Evolutionary conservation across 2,329 filamentous ascomycete genomes (phyloP), one percentile per base, ranked within the genome.

Genomic region (Saccharata proteae): DNA sequence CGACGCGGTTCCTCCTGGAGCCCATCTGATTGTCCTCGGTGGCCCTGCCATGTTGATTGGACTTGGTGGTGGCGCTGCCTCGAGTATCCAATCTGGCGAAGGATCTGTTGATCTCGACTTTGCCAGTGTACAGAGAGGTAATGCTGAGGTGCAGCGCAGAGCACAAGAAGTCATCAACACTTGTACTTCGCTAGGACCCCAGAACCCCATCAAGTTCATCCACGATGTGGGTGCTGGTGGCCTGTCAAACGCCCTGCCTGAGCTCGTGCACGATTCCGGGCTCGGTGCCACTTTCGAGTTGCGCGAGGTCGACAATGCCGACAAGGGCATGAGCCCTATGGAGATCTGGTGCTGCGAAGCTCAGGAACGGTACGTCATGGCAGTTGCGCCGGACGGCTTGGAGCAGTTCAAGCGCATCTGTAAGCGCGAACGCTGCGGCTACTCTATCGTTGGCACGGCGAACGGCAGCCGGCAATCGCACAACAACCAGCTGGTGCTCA

Each of bases 311-410:
- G 85, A 94, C 52, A 93, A 74, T 52, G 81, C 83, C 2, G 90
- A 96, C 56, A 74, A 69, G 41, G 80, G 83, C 50, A 88, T 98
- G 80, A 93, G 83, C 48, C 90, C 90, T 13, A 71, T 98, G 36
- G 83, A 96, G 52, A 93, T 98, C 27, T 96, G 88, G 86, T 94
- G 90, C 57, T 93, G 88, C 46, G 88, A 96, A 55, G 84, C 90
- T 0, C 90, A 98, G 53, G 90, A 98, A 58, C 72, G 90, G 53
- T 98, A 98, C 47, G 90, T 98, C 6, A 64, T 98, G 46, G 77
- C 92, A 6, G 75, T 98, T 39, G 84, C 86, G 38, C 72, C 74
- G 30, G 78, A 90, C 13, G 69, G 76, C 32, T 71, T 96, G 48
- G 85, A 88, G 46, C 62, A 64, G 14, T 80, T 80, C 57, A 69